phyloP scores from a whole-genome alignment of 2,329 filamentous ascomycete species.

The Hypoxylon sp. region DNA sequence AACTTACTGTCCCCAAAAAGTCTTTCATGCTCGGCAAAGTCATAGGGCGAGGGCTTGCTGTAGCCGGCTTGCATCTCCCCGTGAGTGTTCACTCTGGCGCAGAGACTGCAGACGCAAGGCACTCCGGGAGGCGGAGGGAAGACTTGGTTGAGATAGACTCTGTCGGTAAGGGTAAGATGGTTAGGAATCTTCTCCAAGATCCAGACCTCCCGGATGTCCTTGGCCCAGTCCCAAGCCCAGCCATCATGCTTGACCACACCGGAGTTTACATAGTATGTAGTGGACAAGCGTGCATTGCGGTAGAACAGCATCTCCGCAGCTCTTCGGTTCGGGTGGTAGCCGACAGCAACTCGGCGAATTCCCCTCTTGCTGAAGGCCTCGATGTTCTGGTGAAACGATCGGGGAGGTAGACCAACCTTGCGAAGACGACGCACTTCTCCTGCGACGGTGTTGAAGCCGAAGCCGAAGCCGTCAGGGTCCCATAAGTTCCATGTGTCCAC shows the following conservation, averaged over 20 bases:
- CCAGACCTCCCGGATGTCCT: slow-evolving; percentile 2
- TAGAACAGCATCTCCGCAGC: slow-evolving; percentile 5
- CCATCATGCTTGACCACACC: neutral
- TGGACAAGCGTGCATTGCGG: slow-evolving; percentile 1
- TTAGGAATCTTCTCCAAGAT: neutral
- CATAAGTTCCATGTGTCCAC: neutral
- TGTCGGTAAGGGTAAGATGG: neutral
- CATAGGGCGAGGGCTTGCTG: neutral
- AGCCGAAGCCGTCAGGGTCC: too few species aligned
- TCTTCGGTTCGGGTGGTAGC: rapidly evolving
- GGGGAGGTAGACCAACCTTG: neutral
- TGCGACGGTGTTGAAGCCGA: neutral
- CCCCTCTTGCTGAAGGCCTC: neutral
- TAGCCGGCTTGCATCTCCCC: too few species aligned
- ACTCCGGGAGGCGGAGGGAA: neutral
- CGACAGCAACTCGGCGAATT: slow-evolving; percentile 2
- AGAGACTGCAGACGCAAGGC: neutral
- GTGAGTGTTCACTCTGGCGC: neutral
- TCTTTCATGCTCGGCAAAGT: neutral
- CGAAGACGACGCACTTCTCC: neutral
- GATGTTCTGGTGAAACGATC: neutral
- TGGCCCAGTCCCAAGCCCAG: neutral
- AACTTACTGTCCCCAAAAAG: too few species aligned
- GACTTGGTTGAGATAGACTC: neutral
- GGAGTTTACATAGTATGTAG: neutral